phyloP scores from a whole-genome alignment of 805 yeast genomes.

The Kuraishia hungarica region DNA sequence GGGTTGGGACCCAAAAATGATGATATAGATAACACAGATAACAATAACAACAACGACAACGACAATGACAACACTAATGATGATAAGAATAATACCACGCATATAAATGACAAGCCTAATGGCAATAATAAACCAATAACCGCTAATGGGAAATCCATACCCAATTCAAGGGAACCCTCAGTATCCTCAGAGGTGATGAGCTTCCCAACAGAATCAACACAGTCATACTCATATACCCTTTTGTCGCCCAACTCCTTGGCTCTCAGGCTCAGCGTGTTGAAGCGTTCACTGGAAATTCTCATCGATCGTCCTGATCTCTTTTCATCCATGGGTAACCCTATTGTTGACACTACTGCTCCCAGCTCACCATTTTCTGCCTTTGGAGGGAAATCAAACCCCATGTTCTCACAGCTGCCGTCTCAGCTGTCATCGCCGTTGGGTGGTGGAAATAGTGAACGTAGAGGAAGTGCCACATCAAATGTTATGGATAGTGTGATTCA shows the following conservation, averaged over 20 bases:
- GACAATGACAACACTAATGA: neutral
- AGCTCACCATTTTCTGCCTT: neutral
- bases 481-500: constrained; percentile 18
- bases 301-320: constrained; percentile 51
- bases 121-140: no score
- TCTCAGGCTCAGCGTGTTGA: constrained; percentile 63
- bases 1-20: neutral
- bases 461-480: constrained; percentile 8
- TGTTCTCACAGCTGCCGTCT: neutral
- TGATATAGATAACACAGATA: neutral
- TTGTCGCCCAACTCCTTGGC: constrained; percentile 76
- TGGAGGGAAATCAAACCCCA: neutral
- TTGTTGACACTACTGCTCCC: neutral
- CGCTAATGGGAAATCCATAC: neutral
- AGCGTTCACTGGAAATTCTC: constrained; percentile 67
- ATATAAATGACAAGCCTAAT: no score
- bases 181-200: constrained; percentile 35
- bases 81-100: no score
- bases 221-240: constrained; percentile 79
- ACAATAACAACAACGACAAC: neutral
- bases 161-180: neutral
- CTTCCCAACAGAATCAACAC: constrained; percentile 74
- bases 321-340: constrained; percentile 10
- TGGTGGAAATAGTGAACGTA: constrained; percentile 4
- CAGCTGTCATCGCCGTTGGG: constrained; percentile 2